phyloP scores from a whole-genome alignment of 139 green algal genomes.

The Pleodorina starrii region DNA sequence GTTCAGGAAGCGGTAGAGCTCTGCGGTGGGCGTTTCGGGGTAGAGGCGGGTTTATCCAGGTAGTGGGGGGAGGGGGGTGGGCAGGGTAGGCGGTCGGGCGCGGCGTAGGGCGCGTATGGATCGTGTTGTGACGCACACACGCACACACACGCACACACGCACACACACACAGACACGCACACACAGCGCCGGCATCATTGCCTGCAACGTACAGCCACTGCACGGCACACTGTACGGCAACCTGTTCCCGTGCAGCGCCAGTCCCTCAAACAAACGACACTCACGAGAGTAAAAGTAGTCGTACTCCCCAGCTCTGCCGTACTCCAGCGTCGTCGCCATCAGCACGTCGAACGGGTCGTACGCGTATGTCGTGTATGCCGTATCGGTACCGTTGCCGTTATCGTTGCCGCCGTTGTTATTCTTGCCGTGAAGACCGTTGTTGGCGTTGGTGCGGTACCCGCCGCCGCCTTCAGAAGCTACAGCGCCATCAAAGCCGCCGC shows the following conservation, averaged over 20 bases:
- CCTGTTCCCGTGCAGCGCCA: no score
- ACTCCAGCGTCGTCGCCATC: constrained; percentile 29
- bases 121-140: no score
- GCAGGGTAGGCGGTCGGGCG: not conserved
- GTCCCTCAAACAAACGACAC: no score
- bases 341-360: constrained; percentile 40
- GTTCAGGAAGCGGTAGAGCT: constrained; percentile 42
- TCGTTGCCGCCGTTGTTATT: not conserved
- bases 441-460: no score
- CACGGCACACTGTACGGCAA: no score
- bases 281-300: constrained; percentile 42
- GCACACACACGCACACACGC: no score
- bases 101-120: no score
- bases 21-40: not conserved
- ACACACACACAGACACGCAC: no score
- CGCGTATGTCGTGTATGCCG: not conserved
- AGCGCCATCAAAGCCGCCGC: not conserved
- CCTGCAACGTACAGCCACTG: no score
- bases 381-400: not conserved
- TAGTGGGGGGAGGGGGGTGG: not conserved
- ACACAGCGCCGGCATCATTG: no score
- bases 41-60: not conserved
- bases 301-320: constrained; percentile 40
- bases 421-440: no score
- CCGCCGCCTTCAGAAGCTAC: not conserved